Evolutionary conservation across 2,329 filamentous ascomycete species (phyloP), one percentile per base, ranked within the genome.

Genomic region (Cercospora sojina): DNA sequence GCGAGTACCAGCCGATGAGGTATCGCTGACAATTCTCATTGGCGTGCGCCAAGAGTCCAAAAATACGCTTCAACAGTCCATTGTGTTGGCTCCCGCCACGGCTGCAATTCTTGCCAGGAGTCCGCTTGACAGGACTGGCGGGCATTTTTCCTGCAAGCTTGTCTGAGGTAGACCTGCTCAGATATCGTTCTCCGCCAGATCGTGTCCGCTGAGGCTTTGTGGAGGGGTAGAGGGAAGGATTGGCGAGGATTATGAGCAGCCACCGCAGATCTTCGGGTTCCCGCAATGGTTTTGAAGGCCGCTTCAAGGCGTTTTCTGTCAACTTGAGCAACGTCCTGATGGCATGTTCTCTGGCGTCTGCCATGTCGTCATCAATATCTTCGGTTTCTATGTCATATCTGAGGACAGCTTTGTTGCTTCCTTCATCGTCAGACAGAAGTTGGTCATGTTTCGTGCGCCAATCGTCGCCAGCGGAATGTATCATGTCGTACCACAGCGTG

Each of bases 21-120:
- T 90, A 87, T 62, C 90, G 88, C 73, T 96, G 93, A 71, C 91
- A 93, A 65, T 90, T 86, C 65, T 87, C 86, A 0, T 91, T 85
- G 12, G 91, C 83, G 76, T 96, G 92, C 1, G 92, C 90, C 25
- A 96, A 76, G 9, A 97, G 80, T 0, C 93, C 93, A 27, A 96
- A 78, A 43, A 96, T 88, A 41, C 93, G 87, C 77, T 97, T 97
- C 73, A 96, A 87, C 62, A 97, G 90, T 4, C 90, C 90, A 2
- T 91, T 93, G 78, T 96, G 91, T 66, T 91, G 87, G 1, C 89
- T 89, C 27, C 86, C 83, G 18, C 79, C 79, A 18, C 78, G 76
- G 51, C 73, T 74, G 5, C 69, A 58, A n/a, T 75, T 67, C 49
- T 73, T 77, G 38, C 70, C 71, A 4, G 73, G 67, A 20, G 74